These are phyloP conservation scores for Ogataea ganodermae DNA, from an alignment of 805 yeast species.

Conservation along the genomic window DNA sequence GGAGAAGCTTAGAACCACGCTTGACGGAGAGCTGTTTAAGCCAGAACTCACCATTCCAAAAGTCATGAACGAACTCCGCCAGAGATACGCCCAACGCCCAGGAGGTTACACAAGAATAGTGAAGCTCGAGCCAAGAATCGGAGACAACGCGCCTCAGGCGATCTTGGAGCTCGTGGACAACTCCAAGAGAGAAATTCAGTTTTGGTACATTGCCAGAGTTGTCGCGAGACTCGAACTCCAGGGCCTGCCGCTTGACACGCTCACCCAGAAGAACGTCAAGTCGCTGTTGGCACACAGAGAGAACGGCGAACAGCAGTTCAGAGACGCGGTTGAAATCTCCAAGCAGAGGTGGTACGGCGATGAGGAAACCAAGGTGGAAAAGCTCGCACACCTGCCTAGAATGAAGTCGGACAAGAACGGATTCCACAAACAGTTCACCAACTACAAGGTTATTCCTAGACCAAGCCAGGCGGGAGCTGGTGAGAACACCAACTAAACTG, in stretches of 20 bases:
- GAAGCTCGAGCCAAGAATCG: constrained; percentile 79
- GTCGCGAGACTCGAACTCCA: constrained; percentile 80
- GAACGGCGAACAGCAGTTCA: constrained; percentile 57
- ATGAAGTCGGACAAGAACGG: constrained; percentile 33
- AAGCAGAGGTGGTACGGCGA: constrained; percentile 45
- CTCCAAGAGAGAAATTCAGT: constrained; percentile 59
- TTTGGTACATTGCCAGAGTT: constrained; percentile 76
- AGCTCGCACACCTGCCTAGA: constrained; percentile 31
- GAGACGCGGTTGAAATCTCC: constrained; percentile 61
- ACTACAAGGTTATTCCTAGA: constrained; percentile 37
- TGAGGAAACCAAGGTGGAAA: constrained; percentile 14
- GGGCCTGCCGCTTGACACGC: constrained; percentile 49
- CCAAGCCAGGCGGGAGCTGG: background rate
- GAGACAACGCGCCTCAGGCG: constrained; percentile 90
- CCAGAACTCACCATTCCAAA: constrained; percentile 59
- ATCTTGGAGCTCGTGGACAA: constrained; percentile 81
- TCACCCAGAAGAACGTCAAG: constrained; percentile 58
- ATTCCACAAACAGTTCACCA: constrained; percentile 32
- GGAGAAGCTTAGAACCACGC: constrained; percentile 30
- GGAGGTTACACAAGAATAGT: constrained; percentile 89
- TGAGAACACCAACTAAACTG: background rate
- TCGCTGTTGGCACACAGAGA: constrained; percentile 48
- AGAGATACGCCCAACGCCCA: constrained; percentile 60
- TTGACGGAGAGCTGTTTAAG: constrained; percentile 46
- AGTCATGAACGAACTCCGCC: constrained; percentile 62